Percentiles rank a stretch among this genome's conserved stretches.
These are phyloP conservation scores for Bigelowiella natans DNA, from an alignment of 78 protist genomes.

Conservation along the genomic window DNA sequence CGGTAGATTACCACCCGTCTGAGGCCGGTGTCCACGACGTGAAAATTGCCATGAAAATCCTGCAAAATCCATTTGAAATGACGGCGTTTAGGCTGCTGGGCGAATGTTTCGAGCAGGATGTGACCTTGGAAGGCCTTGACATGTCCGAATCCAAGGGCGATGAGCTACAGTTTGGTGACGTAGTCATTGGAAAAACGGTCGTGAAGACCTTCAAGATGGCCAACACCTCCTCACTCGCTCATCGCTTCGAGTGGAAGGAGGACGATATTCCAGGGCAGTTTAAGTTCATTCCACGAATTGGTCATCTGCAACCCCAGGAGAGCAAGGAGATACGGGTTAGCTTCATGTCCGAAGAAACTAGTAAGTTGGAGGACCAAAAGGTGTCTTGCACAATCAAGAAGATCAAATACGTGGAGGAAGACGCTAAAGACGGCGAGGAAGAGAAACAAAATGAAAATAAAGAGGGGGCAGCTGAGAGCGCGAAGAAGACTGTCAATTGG, in stretches of 20 bases:
- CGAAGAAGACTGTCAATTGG: background rate
- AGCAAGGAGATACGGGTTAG: slow-evolving; percentile 4
- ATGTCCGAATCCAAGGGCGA: slow-evolving; percentile 16
- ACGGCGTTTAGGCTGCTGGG: slow-evolving; percentile 18
- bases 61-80: slow-evolving; percentile 45
- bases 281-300: slow-evolving; percentile 27
- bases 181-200: slow-evolving; percentile 1
- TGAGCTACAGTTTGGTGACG: slow-evolving; percentile 34
- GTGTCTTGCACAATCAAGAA: background rate
- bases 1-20: slow-evolving; percentile 17
- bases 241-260: slow-evolving; percentile 32
- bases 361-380: background rate
- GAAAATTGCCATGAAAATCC: background rate
- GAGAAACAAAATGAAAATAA: background rate
- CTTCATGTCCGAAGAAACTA: background rate
- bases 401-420: background rate
- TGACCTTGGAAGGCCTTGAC: slow-evolving; percentile 31
- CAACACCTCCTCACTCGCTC: background rate
- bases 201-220: slow-evolving; percentile 23
- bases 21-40: background rate
- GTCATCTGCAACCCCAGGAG: slow-evolving; percentile 24
- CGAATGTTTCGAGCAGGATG: slow-evolving; percentile 22
- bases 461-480: background rate
- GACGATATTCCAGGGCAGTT: background rate
- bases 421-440: background rate